These are phyloP conservation scores for Penicillium rolfsii DNA, from an alignment of 2,329 filamentous ascomycete species.

Conservation along the genomic window DNA sequence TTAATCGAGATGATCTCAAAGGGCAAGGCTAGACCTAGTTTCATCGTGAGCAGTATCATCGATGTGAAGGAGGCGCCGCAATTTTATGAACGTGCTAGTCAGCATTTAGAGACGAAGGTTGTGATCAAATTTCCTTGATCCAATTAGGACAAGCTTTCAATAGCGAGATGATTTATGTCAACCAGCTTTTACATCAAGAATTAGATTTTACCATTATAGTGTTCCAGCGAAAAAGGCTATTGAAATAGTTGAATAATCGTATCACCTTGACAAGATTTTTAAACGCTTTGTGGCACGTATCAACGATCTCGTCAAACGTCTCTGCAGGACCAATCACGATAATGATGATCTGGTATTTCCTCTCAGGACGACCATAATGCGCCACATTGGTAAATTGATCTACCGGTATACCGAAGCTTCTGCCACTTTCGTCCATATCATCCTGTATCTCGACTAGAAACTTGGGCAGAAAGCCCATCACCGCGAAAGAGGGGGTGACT, in stretches of 20 bases:
- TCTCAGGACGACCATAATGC: slow-evolving; percentile 48
- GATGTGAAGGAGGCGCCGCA: slow-evolving; percentile 7
- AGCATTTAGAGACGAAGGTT: neutral
- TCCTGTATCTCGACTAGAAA: slow-evolving; percentile 55
- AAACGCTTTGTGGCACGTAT: slow-evolving; percentile 32
- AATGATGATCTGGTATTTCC: slow-evolving; percentile 50
- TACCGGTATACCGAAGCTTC: slow-evolving; percentile 55
- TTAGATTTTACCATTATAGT: no score
- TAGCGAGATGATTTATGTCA: neutral
- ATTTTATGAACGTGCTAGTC: neutral
- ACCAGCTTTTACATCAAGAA: neutral
- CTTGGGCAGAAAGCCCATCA: neutral
- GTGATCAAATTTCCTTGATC: neutral
- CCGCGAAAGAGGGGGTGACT: neutral
- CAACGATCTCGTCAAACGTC: slow-evolving; percentile 38
- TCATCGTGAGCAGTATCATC: slow-evolving; percentile 12
- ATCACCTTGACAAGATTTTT: slow-evolving; percentile 15
- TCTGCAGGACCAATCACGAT: slow-evolving; percentile 36
- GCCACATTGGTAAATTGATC: slow-evolving; percentile 50
- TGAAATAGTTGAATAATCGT: neutral
- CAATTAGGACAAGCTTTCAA: no score
- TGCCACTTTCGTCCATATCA: slow-evolving; percentile 48
- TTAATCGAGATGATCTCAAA: slow-evolving; percentile 3
- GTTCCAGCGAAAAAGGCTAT: neutral
- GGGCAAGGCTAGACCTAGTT: slow-evolving; percentile 10